A percentile compares a stretch with the other conserved stretches of the same genome.
phyloP scores from a whole-genome alignment of 1,284 basidiomycete genomes.

The Cryptococcus sp. region DNA sequence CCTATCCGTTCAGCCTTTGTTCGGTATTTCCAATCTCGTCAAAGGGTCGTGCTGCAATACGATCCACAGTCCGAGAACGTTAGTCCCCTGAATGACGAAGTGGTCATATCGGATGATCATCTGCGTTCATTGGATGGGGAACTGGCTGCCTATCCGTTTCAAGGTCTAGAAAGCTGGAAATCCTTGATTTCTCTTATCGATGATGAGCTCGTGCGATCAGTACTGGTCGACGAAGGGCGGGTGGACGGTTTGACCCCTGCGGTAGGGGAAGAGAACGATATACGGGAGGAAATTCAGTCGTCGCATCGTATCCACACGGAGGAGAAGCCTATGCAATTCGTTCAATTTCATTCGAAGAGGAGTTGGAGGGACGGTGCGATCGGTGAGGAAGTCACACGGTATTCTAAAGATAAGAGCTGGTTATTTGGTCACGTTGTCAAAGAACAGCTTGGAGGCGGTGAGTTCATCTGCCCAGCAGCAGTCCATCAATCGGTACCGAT shows the following conservation, averaged over 20 bases:
- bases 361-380: slow-evolving; percentile 53
- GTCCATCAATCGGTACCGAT: neutral
- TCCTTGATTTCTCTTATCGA: slow-evolving; percentile 36
- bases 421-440: slow-evolving; percentile 40
- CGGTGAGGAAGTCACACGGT: slow-evolving; percentile 52
- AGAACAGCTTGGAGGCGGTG: slow-evolving; percentile 41
- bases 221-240: slow-evolving; percentile 35
- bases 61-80: slow-evolving; percentile 30
- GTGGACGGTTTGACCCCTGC: slow-evolving; percentile 45
- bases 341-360: slow-evolving; percentile 48
- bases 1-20: slow-evolving; percentile 38
- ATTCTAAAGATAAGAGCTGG: slow-evolving; percentile 55
- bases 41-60: slow-evolving; percentile 38
- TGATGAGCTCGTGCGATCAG: slow-evolving; percentile 30
- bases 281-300: slow-evolving; percentile 13
- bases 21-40: slow-evolving; percentile 23
- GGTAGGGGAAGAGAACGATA: slow-evolving; percentile 33
- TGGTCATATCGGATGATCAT: slow-evolving; percentile 46
- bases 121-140: slow-evolving; percentile 49
- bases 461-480: slow-evolving; percentile 16
- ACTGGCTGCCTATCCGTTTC: slow-evolving; percentile 53
- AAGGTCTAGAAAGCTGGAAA: slow-evolving; percentile 44
- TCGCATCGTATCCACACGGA: slow-evolving; percentile 13
- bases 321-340: slow-evolving; percentile 39
- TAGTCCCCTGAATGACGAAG: slow-evolving; percentile 4